Evolutionary conservation across 1,284 basidiomycete genomes (phyloP).

Genomic region (Pseudozyma sp.): DNA sequence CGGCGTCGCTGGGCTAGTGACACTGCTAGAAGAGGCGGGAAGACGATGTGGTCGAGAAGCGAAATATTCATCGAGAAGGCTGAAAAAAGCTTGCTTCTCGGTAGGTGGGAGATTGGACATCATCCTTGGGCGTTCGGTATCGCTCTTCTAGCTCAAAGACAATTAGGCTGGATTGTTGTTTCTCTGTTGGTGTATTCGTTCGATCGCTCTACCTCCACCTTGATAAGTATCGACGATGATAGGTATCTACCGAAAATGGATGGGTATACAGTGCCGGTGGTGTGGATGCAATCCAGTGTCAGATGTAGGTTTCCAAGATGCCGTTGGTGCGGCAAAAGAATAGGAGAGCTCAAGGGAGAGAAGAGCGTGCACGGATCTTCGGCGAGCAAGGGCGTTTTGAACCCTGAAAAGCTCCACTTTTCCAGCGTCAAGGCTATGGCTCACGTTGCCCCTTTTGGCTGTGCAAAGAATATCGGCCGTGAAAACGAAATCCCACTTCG

Average conservation of each 20-base stretch:
- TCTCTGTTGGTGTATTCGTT: background rate
- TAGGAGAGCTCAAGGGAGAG: no score
- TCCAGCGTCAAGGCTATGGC: no score
- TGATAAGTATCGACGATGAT: no score
- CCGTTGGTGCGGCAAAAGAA: background rate
- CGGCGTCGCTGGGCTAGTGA: background rate
- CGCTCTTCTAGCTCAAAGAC: no score
- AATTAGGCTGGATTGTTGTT: background rate
- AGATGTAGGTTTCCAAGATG: background rate
- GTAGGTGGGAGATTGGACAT: conserved; percentile 32
- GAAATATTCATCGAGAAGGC: conserved; percentile 63
- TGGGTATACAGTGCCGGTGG: background rate
- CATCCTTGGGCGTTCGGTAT: conserved; percentile 33
- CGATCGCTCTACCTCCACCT: no score
- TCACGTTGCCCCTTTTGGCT: no score
- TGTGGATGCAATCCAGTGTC: background rate
- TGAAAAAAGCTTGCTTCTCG: conserved; percentile 59
- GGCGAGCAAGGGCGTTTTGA: no score
- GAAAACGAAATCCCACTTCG: no score
- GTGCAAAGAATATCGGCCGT: no score
- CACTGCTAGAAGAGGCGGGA: background rate
- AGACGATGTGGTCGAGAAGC: conserved; percentile 51
- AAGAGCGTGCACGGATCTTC: background rate
- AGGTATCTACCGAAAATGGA: no score
- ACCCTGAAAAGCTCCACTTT: no score